Evolutionary conservation across 352 stramenopile genomes (phyloP).

Genomic region (Phytopythium vexans): DNA sequence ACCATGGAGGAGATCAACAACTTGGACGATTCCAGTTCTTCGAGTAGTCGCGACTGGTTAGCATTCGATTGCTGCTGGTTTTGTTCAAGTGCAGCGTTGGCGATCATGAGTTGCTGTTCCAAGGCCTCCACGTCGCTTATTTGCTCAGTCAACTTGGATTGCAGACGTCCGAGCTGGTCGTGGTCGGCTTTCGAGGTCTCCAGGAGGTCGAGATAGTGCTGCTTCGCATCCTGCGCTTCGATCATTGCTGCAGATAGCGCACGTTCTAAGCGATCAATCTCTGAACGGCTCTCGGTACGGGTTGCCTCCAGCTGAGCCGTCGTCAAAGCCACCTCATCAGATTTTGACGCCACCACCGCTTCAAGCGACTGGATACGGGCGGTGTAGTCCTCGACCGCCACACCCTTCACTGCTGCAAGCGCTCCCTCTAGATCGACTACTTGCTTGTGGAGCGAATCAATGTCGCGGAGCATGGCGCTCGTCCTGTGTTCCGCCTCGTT

Average conservation of each 20-base stretch:
- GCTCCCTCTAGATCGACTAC: no score
- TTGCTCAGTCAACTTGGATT: conserved; percentile 3
- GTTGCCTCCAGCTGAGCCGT: neutral
- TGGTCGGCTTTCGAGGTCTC: conserved; percentile 6
- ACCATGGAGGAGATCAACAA: no score
- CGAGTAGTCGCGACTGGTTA: no score
- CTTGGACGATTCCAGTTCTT: no score
- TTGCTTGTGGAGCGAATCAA: no score
- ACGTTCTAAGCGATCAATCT: neutral
- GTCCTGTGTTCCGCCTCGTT: no score
- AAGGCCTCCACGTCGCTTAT: conserved; percentile 3
- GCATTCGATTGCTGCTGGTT: no score
- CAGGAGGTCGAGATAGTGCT: neutral
- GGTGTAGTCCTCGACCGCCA: neutral
- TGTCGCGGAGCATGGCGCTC: no score
- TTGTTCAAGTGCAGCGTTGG: neutral
- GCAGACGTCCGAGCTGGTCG: neutral
- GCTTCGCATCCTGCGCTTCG: neutral
- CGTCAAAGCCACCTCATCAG: neutral
- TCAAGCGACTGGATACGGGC: neutral
- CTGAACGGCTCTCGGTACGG: neutral
- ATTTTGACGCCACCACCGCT: neutral
- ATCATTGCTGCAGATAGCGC: neutral
- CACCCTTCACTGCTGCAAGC: neutral
- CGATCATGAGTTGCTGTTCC: neutral